Percentiles rank a stretch among this genome's conserved stretches.
These are phyloP conservation scores for Ensete ventricosum DNA, from an alignment of 176 grass and related monocot species.

Conservation along the genomic window DNA sequence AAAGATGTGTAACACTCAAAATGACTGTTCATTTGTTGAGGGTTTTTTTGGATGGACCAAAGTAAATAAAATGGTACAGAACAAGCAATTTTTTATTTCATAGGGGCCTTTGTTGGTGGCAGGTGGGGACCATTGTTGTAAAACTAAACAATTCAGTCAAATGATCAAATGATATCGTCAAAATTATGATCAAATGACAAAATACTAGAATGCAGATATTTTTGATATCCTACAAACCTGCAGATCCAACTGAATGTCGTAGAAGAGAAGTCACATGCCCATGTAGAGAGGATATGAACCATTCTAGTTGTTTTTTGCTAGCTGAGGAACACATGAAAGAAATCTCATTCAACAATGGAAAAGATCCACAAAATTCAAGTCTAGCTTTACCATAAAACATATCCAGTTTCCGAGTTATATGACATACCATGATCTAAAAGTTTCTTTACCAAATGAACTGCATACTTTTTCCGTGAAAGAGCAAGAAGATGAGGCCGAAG, in stretches of 20 bases:
- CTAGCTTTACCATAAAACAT: constrained; percentile 7
- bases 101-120: too few relatives aligned
- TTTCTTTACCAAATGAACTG: constrained; percentile 90
- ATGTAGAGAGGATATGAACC: constrained; percentile 82
- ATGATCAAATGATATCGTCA: not conserved
- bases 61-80: too few relatives aligned
- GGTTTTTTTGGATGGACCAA: too few relatives aligned
- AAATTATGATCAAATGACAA: not conserved
- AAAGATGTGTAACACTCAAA: too few relatives aligned
- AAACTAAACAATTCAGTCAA: not conserved
- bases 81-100: too few relatives aligned
- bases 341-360: constrained; percentile 4
- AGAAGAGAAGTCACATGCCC: constrained; percentile 66
- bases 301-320: constrained; percentile 72
- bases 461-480: constrained; percentile 71
- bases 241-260: constrained; percentile 56
- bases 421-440: constrained; percentile 60
- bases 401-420: not conserved
- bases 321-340: constrained; percentile 41
- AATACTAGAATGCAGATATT: not conserved
- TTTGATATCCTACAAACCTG: constrained; percentile 29
- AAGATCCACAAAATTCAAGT: not conserved
- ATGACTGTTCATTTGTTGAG: too few relatives aligned
- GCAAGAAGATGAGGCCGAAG: constrained; percentile 56
- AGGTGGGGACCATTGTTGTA: not conserved